Conservation (phyloP, 2,329 filamentous ascomycete species). For the Sporothrix euskadiensis region DNA sequence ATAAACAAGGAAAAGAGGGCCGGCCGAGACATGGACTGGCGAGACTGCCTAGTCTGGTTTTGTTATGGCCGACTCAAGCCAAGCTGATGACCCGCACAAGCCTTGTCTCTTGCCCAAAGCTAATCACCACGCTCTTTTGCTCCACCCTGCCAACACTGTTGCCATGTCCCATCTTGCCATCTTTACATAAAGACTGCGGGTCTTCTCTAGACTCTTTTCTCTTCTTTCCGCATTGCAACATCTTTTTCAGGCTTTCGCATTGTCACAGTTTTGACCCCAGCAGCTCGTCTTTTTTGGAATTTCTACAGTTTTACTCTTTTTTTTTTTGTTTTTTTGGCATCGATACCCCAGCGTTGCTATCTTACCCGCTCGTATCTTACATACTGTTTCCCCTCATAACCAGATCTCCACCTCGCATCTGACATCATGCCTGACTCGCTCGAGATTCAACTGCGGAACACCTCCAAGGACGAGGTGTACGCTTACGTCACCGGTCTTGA, state of each 20-base stretch:
- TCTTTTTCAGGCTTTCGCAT: background rate
- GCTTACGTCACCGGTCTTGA: constrained; percentile 67
- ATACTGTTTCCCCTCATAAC: background rate
- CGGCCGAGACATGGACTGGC: background rate
- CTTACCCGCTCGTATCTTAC: background rate
- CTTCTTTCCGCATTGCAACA: background rate
- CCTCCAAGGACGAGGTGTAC: constrained; percentile 54
- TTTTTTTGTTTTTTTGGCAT: background rate
- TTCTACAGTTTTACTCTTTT: background rate
- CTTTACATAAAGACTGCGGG: background rate
- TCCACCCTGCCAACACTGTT: constrained; percentile 12
- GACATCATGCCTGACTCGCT: constrained; percentile 47
- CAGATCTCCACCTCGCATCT: background rate
- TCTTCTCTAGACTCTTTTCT: background rate
- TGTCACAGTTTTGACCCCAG: background rate
- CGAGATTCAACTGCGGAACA: constrained; percentile 58
- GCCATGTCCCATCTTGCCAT: background rate
- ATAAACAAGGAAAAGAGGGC: constrained; percentile 16
- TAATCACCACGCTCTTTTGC: background rate
- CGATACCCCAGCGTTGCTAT: background rate
- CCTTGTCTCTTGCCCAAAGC: background rate
- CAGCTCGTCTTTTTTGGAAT: background rate
- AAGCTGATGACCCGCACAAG: constrained; percentile 10
- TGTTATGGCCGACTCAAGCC: constrained; percentile 3
- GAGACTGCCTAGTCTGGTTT: background rate